Evolutionary conservation across 768 basidiomycete genomes (phyloP).

Genomic region (Candolleomyces eurysporus): DNA sequence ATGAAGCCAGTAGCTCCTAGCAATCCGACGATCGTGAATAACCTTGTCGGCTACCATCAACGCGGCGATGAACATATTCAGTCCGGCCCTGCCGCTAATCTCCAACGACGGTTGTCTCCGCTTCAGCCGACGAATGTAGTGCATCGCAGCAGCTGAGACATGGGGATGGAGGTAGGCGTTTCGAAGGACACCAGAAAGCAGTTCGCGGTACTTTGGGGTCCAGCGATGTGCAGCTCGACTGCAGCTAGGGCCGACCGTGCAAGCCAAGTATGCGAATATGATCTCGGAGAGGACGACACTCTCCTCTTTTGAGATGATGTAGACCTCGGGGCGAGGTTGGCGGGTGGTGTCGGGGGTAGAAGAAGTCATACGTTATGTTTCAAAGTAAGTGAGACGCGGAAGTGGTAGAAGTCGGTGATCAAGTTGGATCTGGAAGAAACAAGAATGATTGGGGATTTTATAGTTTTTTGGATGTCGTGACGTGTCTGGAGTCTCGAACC

Average conservation of each 20-base stretch:
- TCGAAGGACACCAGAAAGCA: conserved; percentile 3
- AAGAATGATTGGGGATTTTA: too few relatives aligned
- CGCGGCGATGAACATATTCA: conserved; percentile 6
- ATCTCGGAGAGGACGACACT: background rate
- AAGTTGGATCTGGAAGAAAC: too few relatives aligned
- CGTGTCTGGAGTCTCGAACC: too few relatives aligned
- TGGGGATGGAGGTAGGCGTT: conserved; percentile 3
- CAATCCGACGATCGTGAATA: background rate
- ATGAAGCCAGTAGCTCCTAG: background rate
- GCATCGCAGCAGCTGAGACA: background rate
- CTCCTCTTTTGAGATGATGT: background rate
- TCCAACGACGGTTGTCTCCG: background rate
- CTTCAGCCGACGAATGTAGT: conserved; percentile 6
- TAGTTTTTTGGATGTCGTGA: too few relatives aligned
- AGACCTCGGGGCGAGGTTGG: background rate
- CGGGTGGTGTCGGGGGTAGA: too few relatives aligned
- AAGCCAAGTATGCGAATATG: background rate
- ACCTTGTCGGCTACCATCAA: conserved; percentile 6
- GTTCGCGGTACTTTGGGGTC: background rate
- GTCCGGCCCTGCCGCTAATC: background rate
- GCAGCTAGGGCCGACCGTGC: background rate
- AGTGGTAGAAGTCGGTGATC: background rate
- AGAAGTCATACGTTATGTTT: background rate
- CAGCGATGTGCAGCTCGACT: background rate
- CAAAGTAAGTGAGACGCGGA: background rate